Evolutionary conservation across 306 rosid species (phyloP).

Genomic region (Lablab purpureus): DNA sequence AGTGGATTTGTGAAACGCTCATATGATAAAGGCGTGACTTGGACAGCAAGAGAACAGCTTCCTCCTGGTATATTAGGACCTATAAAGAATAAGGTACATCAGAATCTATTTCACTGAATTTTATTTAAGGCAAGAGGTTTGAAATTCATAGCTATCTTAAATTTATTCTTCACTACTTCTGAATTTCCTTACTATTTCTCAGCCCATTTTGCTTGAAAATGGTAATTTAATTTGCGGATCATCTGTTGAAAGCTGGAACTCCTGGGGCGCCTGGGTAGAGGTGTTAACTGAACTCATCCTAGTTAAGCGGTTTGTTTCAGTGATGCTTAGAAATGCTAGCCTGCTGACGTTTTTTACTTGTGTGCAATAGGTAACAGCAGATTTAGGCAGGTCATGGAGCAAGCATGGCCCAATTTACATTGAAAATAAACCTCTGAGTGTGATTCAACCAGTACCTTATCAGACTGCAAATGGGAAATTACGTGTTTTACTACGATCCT

Average conservation of each 20-base stretch:
- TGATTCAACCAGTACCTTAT: slow-evolving; percentile 95
- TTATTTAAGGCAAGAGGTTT: slow-evolving; percentile 27
- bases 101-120: slow-evolving; percentile 30
- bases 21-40: slow-evolving; percentile 77
- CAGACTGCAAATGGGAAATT: slow-evolving; percentile 73
- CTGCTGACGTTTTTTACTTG: slow-evolving; percentile 46
- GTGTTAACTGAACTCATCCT: slow-evolving; percentile 50
- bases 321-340: slow-evolving; percentile 35
- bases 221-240: slow-evolving; percentile 87
- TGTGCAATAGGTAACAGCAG: slow-evolving; percentile 67
- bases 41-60: slow-evolving; percentile 90
- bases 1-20: slow-evolving; percentile 92
- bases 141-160: slow-evolving; percentile 5
- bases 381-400: slow-evolving; percentile 78
- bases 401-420: slow-evolving; percentile 88
- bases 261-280: slow-evolving; percentile 99
- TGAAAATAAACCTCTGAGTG: slow-evolving; percentile 73
- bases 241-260: slow-evolving; percentile 98
- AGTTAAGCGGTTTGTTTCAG: slow-evolving; percentile 24
- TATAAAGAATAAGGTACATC: slow-evolving; percentile 85
- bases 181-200: slow-evolving; percentile 42
- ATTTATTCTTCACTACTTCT: neutral
- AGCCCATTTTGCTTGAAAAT: slow-evolving; percentile 93
- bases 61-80: slow-evolving; percentile 99
- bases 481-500: slow-evolving; percentile 84